These are phyloP conservation scores for Sporothrix brasiliensis DNA, from an alignment of 2,329 filamentous ascomycete species.

Conservation along the genomic window DNA sequence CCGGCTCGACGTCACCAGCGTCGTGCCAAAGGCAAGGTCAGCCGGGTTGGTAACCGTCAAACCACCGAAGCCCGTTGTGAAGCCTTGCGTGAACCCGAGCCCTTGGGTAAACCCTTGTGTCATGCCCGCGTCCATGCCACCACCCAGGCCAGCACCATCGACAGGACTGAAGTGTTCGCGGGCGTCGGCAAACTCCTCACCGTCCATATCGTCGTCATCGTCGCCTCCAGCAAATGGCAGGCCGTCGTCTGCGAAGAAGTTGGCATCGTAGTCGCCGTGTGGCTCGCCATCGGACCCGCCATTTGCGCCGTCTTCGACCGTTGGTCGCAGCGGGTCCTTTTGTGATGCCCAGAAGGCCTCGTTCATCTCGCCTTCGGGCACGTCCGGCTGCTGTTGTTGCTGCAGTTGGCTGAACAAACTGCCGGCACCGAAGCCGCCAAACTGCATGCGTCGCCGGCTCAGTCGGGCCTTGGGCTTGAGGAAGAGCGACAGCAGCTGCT, in stretches of 20 bases:
- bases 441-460: slow-evolving; percentile 62
- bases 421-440: slow-evolving; percentile 46
- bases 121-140: slow-evolving; percentile 46
- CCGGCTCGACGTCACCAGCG: slow-evolving; percentile 66
- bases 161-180: slow-evolving; percentile 75
- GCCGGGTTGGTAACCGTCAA: slow-evolving; percentile 51
- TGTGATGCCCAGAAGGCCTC: slow-evolving; percentile 91
- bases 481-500: slow-evolving; percentile 85
- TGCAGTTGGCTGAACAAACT: slow-evolving; percentile 44
- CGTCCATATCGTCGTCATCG: slow-evolving; percentile 65
- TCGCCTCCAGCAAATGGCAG: slow-evolving; percentile 65
- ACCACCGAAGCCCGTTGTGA: slow-evolving; percentile 49
- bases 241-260: slow-evolving; percentile 93
- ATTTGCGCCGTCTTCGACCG: slow-evolving; percentile 37
- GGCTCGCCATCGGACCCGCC: slow-evolving; percentile 56
- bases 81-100: slow-evolving; percentile 40
- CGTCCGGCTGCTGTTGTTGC: slow-evolving; percentile 44
- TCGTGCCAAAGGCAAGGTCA: slow-evolving; percentile 63
- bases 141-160: slow-evolving; percentile 44
- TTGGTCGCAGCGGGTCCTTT: slow-evolving; percentile 53
- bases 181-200: slow-evolving; percentile 76
- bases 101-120: slow-evolving; percentile 44
- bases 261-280: slow-evolving; percentile 86
- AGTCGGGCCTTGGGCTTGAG: slow-evolving; percentile 90
- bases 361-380: slow-evolving; percentile 78